A percentile compares a stretch with the other conserved stretches of the same genome.
Evolutionary conservation across 2,329 filamentous ascomycete genomes (phyloP).

Genomic region (Karstenula rhodostoma): DNA sequence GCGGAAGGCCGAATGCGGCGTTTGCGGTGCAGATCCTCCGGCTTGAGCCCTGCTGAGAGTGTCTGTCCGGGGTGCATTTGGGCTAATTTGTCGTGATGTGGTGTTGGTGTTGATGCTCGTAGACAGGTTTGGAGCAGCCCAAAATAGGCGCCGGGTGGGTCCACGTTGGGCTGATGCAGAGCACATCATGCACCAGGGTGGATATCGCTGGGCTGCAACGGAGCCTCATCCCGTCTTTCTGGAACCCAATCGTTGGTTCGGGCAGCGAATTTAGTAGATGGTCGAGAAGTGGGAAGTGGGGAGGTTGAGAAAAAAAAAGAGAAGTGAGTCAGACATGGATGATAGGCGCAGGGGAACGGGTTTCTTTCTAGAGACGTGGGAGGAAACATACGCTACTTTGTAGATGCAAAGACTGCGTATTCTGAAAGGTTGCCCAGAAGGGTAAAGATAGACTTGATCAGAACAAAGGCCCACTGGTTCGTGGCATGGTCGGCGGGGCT

Average conservation of each 20-base stretch:
- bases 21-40: not conserved
- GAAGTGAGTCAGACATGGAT: conserved; percentile 14
- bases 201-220: conserved; percentile 20
- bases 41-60: not conserved
- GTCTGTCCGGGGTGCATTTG: not conserved
- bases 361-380: not conserved
- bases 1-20: not conserved
- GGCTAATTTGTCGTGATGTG: not conserved
- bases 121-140: conserved; percentile 5
- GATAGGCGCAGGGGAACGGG: not conserved
- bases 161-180: conserved; percentile 19
- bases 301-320: not conserved
- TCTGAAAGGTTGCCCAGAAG: not conserved
- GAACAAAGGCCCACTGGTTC: conserved; percentile 8
- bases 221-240: conserved; percentile 19
- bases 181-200: conserved; percentile 18
- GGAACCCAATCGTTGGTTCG: conserved; percentile 21
- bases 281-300: conserved; percentile 4
- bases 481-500: conserved; percentile 1
- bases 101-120: conserved; percentile 9
- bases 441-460: not conserved
- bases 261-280: conserved; percentile 16
- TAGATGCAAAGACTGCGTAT: not conserved
- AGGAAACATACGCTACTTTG: not conserved
- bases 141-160: conserved; percentile 21